phyloP scores from a whole-genome alignment of 345 rosid genomes.

The Microthlaspi erraticum region DNA sequence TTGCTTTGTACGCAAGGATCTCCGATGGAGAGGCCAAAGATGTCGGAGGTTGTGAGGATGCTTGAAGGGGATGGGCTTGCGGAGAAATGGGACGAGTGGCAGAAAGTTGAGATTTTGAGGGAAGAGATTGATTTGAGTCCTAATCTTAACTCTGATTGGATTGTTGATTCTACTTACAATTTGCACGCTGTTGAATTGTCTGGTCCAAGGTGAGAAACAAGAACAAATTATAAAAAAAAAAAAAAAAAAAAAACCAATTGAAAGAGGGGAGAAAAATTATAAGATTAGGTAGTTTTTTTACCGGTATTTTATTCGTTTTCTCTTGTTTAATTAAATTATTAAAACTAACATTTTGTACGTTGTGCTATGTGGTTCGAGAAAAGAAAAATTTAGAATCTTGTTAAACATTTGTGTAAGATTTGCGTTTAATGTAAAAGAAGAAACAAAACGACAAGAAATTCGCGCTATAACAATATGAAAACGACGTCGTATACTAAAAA shows the following conservation, averaged over 20 bases:
- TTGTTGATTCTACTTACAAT: slow-evolving; percentile 87
- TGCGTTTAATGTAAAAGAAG: background rate
- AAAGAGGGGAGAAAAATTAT: background rate
- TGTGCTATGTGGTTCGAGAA: background rate
- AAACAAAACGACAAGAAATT: no score
- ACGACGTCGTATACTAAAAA: background rate
- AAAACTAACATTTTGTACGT: slow-evolving; percentile 21
- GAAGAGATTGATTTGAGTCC: slow-evolving; percentile 81
- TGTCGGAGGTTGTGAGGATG: slow-evolving; percentile 96
- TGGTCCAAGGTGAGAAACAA: slow-evolving; percentile 94
- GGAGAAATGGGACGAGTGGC: slow-evolving; percentile 98
- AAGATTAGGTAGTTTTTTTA: slow-evolving; percentile 17
- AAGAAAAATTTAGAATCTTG: background rate
- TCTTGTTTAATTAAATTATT: background rate
- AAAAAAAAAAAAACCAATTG: background rate
- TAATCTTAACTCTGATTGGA: slow-evolving; percentile 83
- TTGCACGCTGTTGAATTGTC: slow-evolving; percentile 93
- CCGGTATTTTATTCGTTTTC: background rate
- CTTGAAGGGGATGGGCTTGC: slow-evolving; percentile 95
- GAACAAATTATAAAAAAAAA: no score
- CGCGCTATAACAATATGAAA: no score
- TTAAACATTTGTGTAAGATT: background rate
- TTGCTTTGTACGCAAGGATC: slow-evolving; percentile 93
- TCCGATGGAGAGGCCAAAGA: slow-evolving; percentile 91
- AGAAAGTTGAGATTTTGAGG: slow-evolving; percentile 84